Percentiles rank a stretch among this genome's conserved stretches.
phyloP scores from a whole-genome alignment of 1,284 basidiomycete species.

The Athelia psychrophila region DNA sequence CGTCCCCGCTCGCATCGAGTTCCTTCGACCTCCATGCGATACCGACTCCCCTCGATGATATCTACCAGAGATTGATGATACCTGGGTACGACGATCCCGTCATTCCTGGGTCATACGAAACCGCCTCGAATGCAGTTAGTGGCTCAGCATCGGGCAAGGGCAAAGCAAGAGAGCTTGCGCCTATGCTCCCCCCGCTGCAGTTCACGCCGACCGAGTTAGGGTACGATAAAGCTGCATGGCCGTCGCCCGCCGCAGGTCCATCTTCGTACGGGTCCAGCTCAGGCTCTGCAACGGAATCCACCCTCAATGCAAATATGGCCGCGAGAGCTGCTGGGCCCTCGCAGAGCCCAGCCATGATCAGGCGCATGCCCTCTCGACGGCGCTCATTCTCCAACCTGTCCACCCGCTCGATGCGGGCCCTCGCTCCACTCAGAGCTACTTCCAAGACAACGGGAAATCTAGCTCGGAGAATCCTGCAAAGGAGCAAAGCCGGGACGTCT shows the following conservation, averaged over 20 bases:
- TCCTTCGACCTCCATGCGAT: constrained; percentile 22
- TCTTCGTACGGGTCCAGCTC: constrained; percentile 50
- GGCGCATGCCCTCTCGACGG: constrained; percentile 37
- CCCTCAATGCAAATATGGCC: constrained; percentile 7
- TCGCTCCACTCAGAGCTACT: constrained; percentile 45
- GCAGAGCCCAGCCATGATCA: constrained; percentile 11
- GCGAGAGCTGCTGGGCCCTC: not conserved
- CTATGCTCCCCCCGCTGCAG: constrained; percentile 59
- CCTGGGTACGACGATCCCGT: constrained; percentile 9
- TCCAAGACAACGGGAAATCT: constrained; percentile 45
- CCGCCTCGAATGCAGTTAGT: constrained; percentile 6
- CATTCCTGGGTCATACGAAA: constrained; percentile 15
- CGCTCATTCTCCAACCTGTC: constrained; percentile 59
- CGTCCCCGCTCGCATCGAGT: constrained; percentile 13
- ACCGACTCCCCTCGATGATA: constrained; percentile 1
- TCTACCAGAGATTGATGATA: not conserved
- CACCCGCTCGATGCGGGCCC: constrained; percentile 36
- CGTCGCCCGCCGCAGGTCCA: constrained; percentile 44
- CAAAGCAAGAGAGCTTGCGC: constrained; percentile 59
- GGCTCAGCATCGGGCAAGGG: constrained; percentile 27
- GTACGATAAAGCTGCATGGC: constrained; percentile 41
- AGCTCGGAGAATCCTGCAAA: constrained; percentile 52
- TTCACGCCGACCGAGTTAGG: constrained; percentile 53
- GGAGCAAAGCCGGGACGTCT: constrained; percentile 30
- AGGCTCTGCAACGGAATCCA: constrained; percentile 10